Evolutionary conservation across 257 asterid species (phyloP).

Genomic region (Salvia splendens): DNA sequence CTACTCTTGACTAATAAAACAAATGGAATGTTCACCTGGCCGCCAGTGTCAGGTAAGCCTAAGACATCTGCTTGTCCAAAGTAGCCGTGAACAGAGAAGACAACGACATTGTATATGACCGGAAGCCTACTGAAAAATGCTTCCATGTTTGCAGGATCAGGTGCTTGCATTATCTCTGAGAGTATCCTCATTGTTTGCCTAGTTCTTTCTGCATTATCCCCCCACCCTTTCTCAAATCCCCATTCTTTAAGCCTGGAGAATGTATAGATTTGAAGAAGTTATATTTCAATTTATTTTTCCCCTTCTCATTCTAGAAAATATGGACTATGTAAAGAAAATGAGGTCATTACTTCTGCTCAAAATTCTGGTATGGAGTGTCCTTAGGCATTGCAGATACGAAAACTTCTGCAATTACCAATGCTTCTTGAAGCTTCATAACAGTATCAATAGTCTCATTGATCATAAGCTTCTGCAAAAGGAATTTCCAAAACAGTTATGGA

Average conservation of each 20-base stretch:
- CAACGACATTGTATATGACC: conserved; percentile 58
- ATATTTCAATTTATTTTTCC: background rate
- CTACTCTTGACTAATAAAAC: background rate
- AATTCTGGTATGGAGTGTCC: conserved; percentile 56
- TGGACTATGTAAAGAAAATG: background rate
- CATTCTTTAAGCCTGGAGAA: conserved; percentile 61
- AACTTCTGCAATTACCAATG: conserved; percentile 56
- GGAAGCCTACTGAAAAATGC: conserved; percentile 69
- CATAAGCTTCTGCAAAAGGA: conserved; percentile 65
- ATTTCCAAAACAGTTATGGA: background rate
- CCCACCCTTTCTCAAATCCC: conserved; percentile 93
- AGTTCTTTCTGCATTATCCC: conserved; percentile 64
- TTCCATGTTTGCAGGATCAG: conserved; percentile 63
- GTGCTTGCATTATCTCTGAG: conserved; percentile 78
- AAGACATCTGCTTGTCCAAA: conserved; percentile 89
- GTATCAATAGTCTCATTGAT: conserved; percentile 62
- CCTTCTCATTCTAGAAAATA: background rate
- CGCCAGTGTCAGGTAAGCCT: conserved; percentile 87
- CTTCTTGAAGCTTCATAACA: conserved; percentile 57
- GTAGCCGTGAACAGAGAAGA: conserved; percentile 81
- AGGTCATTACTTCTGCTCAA: conserved; percentile 56
- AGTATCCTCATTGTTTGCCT: conserved; percentile 61
- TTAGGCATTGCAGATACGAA: conserved; percentile 55
- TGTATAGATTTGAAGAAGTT: background rate
- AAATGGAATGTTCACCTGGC: conserved; percentile 56